A percentile compares a stretch with the other conserved stretches of the same genome.
Evolutionary conservation across 2,329 filamentous ascomycete species (phyloP).

Genomic region (Amesomyces nigricolor): DNA sequence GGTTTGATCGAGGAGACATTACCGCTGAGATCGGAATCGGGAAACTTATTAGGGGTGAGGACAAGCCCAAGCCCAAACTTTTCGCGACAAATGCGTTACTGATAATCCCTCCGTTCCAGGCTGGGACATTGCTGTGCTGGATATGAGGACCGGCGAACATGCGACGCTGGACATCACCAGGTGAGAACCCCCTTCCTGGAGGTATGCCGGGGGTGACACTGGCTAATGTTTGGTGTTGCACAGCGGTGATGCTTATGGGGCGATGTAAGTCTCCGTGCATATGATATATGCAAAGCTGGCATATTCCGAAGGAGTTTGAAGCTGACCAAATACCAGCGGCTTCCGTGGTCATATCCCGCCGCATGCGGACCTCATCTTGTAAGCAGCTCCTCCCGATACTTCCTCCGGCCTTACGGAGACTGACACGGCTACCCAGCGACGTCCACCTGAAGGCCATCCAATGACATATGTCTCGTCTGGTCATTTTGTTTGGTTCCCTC

Average conservation of each 20-base stretch:
- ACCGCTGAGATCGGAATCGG: constrained; percentile 73
- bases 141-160: constrained; percentile 90
- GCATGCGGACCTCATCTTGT: constrained; percentile 77
- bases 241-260: constrained; percentile 62
- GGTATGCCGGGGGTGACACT: background rate
- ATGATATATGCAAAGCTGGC: background rate
- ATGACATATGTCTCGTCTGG: constrained; percentile 14
- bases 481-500: background rate
- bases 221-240: background rate
- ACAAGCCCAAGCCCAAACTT: background rate
- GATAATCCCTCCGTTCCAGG: constrained; percentile 39
- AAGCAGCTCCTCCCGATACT: constrained; percentile 40
- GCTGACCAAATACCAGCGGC: constrained; percentile 46
- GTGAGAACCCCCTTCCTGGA: constrained; percentile 41
- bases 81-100: background rate
- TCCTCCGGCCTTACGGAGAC: background rate
- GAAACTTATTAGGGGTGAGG: constrained; percentile 75
- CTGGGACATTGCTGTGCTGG: constrained; percentile 78
- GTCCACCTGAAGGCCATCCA: constrained; percentile 32
- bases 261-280: constrained; percentile 38
- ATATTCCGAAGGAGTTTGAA: background rate
- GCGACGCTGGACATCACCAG: constrained; percentile 74
- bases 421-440: constrained; percentile 28
- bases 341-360: constrained; percentile 74
- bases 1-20: constrained; percentile 85